Evolutionary conservation across 352 stramenopile genomes (phyloP).

Genomic region (Pythium myriotylum): DNA sequence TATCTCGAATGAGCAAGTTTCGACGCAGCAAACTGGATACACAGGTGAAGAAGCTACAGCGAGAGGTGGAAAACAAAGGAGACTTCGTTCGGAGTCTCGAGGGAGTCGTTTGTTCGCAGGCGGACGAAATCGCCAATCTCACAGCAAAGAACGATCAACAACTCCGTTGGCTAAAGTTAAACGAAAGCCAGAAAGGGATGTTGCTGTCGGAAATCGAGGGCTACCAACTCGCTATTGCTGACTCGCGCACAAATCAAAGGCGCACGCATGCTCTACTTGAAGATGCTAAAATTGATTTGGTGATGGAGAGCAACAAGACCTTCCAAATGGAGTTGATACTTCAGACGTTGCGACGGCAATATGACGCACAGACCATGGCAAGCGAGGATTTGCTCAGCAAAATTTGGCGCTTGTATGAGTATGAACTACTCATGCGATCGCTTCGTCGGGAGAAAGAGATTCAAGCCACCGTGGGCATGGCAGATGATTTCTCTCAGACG

Average conservation of each 20-base stretch:
- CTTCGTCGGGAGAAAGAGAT: conserved; percentile 54
- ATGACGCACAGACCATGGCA: conserved; percentile 49
- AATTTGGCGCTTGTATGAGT: conserved; percentile 65
- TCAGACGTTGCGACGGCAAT: conserved; percentile 40
- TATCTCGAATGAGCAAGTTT: conserved; percentile 66
- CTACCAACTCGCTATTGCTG: conserved; percentile 27
- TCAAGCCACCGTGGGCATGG: conserved; percentile 56
- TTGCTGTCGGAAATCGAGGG: conserved; percentile 50
- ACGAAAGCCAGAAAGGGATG: conserved; percentile 57
- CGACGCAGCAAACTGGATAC: conserved; percentile 70
- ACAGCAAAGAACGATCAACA: conserved; percentile 49
- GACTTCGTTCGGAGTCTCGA: conserved; percentile 58
- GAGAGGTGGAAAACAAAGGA: conserved; percentile 43
- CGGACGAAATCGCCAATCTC: conserved; percentile 45
- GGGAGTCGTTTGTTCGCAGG: conserved; percentile 57
- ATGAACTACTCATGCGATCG: conserved; percentile 62
- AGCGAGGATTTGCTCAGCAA: conserved; percentile 59
- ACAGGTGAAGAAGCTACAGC: conserved; percentile 60
- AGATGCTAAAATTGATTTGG: conserved; percentile 48
- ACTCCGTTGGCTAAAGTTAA: conserved; percentile 35
- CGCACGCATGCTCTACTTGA: conserved; percentile 29
- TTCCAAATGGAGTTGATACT: conserved; percentile 51
- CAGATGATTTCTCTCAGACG: conserved; percentile 50
- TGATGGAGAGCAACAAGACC: conserved; percentile 45
- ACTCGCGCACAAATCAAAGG: conserved; percentile 26